Percentiles rank a stretch among this genome's conserved stretches.
Conservation (phyloP, 805 yeast genomes). For the Suhomyces tanzawaensis region DNA sequence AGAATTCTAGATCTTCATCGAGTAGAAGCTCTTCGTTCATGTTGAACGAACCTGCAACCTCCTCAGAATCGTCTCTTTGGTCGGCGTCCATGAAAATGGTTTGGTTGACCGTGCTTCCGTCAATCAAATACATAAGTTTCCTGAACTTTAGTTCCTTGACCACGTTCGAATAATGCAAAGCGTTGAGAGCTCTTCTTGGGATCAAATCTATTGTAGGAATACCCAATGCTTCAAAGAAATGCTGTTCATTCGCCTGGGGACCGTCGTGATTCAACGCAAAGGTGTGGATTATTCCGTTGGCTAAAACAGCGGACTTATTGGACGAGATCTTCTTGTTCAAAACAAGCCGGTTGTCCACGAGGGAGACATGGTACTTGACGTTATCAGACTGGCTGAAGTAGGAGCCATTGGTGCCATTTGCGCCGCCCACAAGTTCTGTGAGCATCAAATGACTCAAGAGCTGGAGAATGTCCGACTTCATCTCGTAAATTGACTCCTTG, state of each 20-base stretch:
- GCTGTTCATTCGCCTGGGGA: neutral
- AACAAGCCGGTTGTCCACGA: conserved; percentile 12
- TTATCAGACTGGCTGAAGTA: conserved; percentile 11
- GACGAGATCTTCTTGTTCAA: conserved; percentile 21
- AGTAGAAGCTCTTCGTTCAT: no score
- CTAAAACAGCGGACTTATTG: conserved; percentile 16
- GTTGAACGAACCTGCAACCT: neutral
- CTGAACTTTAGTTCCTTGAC: conserved; percentile 71
- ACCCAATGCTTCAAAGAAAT: conserved; percentile 22
- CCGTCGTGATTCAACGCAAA: conserved; percentile 16
- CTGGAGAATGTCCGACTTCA: conserved; percentile 24
- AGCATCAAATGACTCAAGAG: conserved; percentile 28
- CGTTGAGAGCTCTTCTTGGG: conserved; percentile 37
- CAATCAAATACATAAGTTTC: conserved; percentile 53
- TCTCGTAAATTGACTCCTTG: conserved; percentile 30
- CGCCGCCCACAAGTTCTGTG: conserved; percentile 26
- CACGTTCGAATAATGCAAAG: conserved; percentile 53
- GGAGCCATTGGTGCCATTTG: conserved; percentile 22
- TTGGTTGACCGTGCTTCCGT: conserved; percentile 48
- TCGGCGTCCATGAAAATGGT: conserved; percentile 57
- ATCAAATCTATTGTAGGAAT: conserved; percentile 24
- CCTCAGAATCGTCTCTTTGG: conserved; percentile 35
- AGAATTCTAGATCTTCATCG: neutral
- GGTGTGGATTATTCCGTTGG: conserved; percentile 37
- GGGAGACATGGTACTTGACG: conserved; percentile 13